Evolutionary conservation across 2,329 filamentous ascomycete genomes (phyloP).

Genomic region (Colletotrichum aenigma): DNA sequence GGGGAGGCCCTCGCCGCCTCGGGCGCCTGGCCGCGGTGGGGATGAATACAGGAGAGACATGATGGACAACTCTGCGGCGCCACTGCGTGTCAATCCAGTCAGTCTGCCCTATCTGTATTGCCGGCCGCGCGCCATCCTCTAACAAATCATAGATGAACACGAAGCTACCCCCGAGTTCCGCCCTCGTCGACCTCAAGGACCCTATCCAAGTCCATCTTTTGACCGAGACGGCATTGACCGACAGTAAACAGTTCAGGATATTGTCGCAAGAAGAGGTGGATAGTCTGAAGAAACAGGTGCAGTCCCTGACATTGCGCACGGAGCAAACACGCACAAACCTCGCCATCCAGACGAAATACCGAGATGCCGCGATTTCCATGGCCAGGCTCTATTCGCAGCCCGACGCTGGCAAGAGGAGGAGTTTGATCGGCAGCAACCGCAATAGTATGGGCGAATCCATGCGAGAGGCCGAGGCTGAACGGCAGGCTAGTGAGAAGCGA

Average conservation of each 20-base stretch:
- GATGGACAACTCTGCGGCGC: constrained; percentile 56
- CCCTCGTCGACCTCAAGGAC: constrained; percentile 67
- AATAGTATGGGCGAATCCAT: constrained; percentile 53
- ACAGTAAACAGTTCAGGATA: constrained; percentile 85
- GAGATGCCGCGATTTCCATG: constrained; percentile 89
- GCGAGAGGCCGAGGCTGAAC: constrained; percentile 74
- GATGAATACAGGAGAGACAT: constrained; percentile 65
- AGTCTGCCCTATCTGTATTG: constrained; percentile 26
- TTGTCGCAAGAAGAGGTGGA: constrained; percentile 93
- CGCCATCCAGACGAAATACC: constrained; percentile 88
- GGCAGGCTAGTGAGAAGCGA: constrained; percentile 75
- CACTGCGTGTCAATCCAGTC: constrained; percentile 61
- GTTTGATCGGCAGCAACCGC: constrained; percentile 51
- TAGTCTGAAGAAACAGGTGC: constrained; percentile 84
- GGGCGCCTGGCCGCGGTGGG: constrained; percentile 42
- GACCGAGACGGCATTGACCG: constrained; percentile 89
- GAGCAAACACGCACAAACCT: constrained; percentile 84
- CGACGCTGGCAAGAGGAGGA: constrained; percentile 48
- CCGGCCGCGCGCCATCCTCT: background rate
- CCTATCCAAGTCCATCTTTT: constrained; percentile 87
- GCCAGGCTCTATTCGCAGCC: constrained; percentile 77
- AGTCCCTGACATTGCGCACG: constrained; percentile 74
- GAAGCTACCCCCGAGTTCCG: constrained; percentile 58
- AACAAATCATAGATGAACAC: constrained; percentile 49
- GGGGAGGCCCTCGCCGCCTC: constrained; percentile 33